phyloP scores from a whole-genome alignment of 148 eudicot genomes.

The Fagopyrum tataricum region DNA sequence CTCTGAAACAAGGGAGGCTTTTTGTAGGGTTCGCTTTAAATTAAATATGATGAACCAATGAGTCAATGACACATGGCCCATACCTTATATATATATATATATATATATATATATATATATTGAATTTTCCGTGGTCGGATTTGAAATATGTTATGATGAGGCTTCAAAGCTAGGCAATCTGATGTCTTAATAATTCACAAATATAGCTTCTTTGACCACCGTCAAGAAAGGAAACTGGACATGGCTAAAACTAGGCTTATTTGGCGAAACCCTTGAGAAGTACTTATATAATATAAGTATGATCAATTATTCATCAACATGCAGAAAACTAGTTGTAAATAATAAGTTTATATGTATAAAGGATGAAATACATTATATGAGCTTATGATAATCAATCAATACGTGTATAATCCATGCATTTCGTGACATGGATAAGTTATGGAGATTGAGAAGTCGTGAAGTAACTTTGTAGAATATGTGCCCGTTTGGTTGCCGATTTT shows the following conservation, averaged over 20 bases:
- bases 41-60: neutral
- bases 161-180: conserved; percentile 6
- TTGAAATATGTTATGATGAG: conserved; percentile 7
- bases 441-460: no score
- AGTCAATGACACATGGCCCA: neutral
- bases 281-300: neutral
- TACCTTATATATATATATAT: no score
- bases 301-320: neutral
- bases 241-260: neutral
- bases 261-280: neutral
- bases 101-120: no score
- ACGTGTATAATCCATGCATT: no score
- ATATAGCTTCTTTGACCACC: conserved; percentile 9
- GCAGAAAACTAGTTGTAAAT: neutral
- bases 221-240: neutral
- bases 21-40: neutral
- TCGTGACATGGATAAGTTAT: no score
- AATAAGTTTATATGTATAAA: neutral
- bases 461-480: no score
- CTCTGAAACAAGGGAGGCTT: neutral
- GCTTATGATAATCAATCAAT: neutral
- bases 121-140: neutral
- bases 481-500: no score
- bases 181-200: neutral
- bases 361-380: neutral